These are phyloP conservation scores for Xylaria telfairii DNA, from an alignment of 495 filamentous ascomycete species.

Conservation along the genomic window DNA sequence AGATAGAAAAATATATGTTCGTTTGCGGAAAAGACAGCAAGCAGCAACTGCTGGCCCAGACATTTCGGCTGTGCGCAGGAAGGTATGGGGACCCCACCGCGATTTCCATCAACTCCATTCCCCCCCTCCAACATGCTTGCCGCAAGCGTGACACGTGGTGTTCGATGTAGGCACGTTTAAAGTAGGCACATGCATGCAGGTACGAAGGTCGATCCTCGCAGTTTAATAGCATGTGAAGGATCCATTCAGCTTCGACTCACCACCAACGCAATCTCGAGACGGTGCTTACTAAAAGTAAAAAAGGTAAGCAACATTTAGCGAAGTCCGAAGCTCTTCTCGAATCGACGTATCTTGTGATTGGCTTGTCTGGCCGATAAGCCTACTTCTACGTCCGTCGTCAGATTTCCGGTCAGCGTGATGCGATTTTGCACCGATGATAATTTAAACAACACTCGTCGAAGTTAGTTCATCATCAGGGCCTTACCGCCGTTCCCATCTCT, in stretches of 20 bases:
- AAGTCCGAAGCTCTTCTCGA: conserved; percentile 14
- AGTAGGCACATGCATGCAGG: neutral
- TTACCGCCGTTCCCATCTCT: neutral
- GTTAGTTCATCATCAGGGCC: neutral
- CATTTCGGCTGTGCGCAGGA: neutral
- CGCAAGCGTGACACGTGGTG: neutral
- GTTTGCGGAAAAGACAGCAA: neutral
- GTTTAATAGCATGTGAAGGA: neutral
- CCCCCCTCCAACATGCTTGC: neutral
- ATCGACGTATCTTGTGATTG: conserved; percentile 4
- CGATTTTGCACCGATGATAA: neutral
- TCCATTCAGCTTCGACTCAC: neutral
- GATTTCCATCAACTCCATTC: too few relatives aligned
- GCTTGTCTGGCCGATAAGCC: conserved; percentile 16
- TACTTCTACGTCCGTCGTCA: neutral
- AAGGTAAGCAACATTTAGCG: conserved; percentile 2
- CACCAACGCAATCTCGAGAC: neutral
- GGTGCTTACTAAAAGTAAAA: neutral
- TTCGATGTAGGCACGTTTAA: neutral
- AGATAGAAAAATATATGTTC: neutral
- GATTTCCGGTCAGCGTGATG: neutral
- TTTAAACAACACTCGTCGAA: neutral
- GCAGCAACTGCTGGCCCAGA: neutral
- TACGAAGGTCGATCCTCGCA: neutral
- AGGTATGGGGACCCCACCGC: too few relatives aligned